A percentile compares a stretch with the other conserved stretches of the same genome.
Evolutionary conservation across 202 grass and related monocot genomes (phyloP).

Genomic region (Eragrostis tef): DNA sequence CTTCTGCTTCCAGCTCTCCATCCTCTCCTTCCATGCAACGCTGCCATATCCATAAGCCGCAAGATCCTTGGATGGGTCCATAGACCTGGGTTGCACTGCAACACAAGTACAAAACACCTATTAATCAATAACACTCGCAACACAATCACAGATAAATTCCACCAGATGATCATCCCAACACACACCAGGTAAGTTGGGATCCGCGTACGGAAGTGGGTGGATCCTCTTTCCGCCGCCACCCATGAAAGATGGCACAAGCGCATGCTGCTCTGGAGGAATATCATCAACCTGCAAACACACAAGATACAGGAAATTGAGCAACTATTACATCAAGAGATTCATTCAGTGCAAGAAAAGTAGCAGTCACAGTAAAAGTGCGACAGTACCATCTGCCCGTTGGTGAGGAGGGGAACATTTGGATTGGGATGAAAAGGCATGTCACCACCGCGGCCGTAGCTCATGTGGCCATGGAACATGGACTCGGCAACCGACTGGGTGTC

Average conservation of each 20-base stretch:
- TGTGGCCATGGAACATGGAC: conserved; percentile 76
- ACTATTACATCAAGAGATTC: conserved; percentile 28
- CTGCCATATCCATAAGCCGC: conserved; percentile 90
- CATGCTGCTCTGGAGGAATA: conserved; percentile 87
- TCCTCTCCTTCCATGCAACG: conserved; percentile 90
- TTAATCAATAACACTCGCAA: background rate
- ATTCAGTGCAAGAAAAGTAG: background rate
- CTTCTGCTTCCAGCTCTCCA: conserved; percentile 93
- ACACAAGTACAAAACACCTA: background rate
- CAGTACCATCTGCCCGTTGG: conserved; percentile 81
- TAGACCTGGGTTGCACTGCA: conserved; percentile 87
- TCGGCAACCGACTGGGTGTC: conserved; percentile 64
- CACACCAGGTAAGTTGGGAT: conserved; percentile 74
- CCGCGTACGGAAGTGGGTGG: conserved; percentile 79
- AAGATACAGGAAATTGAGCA: conserved; percentile 2
- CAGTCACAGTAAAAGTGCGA: background rate
- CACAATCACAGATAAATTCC: background rate
- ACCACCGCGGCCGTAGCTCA: conserved; percentile 75
- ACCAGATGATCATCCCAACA: background rate
- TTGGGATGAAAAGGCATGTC: conserved; percentile 54
- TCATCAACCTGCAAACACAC: conserved; percentile 61
- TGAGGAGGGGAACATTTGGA: conserved; percentile 84
- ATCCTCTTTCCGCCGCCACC: conserved; percentile 76
- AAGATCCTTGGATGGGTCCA: conserved; percentile 94
- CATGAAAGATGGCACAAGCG: conserved; percentile 77